Evolutionary conservation across 2,329 filamentous ascomycete species (phyloP).

Genomic region (Curvularia lunata): DNA sequence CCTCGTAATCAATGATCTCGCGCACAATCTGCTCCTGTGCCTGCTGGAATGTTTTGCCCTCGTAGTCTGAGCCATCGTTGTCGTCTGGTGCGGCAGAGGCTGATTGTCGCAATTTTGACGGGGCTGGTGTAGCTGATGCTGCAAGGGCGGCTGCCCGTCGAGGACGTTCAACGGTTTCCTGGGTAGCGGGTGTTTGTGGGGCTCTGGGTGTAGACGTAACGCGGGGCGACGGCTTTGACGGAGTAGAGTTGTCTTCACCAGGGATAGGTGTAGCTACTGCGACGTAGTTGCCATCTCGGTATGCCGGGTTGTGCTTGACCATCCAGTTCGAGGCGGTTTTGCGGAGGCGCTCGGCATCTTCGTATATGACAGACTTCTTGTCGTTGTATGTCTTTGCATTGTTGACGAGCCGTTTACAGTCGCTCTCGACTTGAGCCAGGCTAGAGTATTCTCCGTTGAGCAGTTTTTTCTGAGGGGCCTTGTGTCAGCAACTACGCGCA

Average conservation of each 20-base stretch:
- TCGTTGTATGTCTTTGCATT: conserved; percentile 87
- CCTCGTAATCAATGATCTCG: conserved; percentile 71
- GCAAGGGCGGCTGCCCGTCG: conserved; percentile 40
- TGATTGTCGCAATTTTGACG: conserved; percentile 42
- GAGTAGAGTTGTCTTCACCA: conserved; percentile 53
- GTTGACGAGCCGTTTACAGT: conserved; percentile 84
- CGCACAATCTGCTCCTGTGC: conserved; percentile 85
- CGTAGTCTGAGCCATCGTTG: conserved; percentile 27
- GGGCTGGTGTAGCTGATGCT: conserved; percentile 39
- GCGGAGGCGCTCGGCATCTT: conserved; percentile 84
- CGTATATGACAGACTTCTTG: conserved; percentile 73
- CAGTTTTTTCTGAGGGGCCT: conserved; percentile 64
- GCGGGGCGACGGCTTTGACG: conserved; percentile 38
- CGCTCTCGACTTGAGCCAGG: conserved; percentile 78
- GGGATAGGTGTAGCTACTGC: conserved; percentile 77
- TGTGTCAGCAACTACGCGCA: neutral
- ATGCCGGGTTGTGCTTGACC: conserved; percentile 85
- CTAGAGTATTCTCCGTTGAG: conserved; percentile 70
- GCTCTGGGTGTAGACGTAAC: conserved; percentile 35
- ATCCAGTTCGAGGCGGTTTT: conserved; percentile 89
- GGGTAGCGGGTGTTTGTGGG: conserved; percentile 29
- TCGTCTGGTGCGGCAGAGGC: conserved; percentile 32
- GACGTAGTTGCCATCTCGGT: conserved; percentile 69
- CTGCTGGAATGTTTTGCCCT: conserved; percentile 76
- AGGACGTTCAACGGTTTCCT: conserved; percentile 40